Percentiles rank a stretch among this genome's conserved stretches.
phyloP scores from a whole-genome alignment of 306 rosid genomes.

The Cicer cuneatum region DNA sequence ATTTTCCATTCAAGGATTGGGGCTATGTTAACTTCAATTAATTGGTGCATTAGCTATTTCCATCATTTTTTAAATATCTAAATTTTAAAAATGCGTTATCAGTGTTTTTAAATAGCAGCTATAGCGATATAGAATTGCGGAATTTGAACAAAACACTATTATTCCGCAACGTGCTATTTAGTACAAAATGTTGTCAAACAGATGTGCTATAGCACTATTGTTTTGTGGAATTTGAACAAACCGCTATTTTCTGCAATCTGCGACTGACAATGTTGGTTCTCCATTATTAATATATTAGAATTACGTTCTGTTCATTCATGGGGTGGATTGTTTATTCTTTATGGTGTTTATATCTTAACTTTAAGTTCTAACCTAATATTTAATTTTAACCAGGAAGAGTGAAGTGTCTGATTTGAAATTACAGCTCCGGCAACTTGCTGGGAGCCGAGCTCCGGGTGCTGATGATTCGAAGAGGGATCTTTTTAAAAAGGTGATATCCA shows the following conservation, averaged over 20 bases:
- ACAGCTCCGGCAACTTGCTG: slow-evolving; percentile 98
- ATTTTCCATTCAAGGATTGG: slow-evolving; percentile 30
- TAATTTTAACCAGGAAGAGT: slow-evolving; percentile 71
- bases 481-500: slow-evolving; percentile 95
- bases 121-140: too few species aligned
- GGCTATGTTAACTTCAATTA: slow-evolving; percentile 39
- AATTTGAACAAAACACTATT: too few species aligned
- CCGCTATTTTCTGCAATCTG: too few species aligned
- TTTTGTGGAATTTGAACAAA: too few species aligned
- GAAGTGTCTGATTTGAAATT: slow-evolving; percentile 93
- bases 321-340: slow-evolving; percentile 22
- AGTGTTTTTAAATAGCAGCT: too few species aligned
- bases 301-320: background rate
- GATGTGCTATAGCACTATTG: too few species aligned
- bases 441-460: slow-evolving; percentile 95
- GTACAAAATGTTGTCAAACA: too few species aligned
- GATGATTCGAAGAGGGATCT: slow-evolving; percentile 98
- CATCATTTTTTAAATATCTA: background rate
- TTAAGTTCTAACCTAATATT: slow-evolving; percentile 35
- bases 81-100: too few species aligned
- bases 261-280: background rate
- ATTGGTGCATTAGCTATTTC: slow-evolving; percentile 44
- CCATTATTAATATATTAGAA: background rate
- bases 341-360: background rate
- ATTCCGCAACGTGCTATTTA: too few species aligned